Conservation (phyloP, 257 asterid species). For the Solanum peruvianum region DNA sequence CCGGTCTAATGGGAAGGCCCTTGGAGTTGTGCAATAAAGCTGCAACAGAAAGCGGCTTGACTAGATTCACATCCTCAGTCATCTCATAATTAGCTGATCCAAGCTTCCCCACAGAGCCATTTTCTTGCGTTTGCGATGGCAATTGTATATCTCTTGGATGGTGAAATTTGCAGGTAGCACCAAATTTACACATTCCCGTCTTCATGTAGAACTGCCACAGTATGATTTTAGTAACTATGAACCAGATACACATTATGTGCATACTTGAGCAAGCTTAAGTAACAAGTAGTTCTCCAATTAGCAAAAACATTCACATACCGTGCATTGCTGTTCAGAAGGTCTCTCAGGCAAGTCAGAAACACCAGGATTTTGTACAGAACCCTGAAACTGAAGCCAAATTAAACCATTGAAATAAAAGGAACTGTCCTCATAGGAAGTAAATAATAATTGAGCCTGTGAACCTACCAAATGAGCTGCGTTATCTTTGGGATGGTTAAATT, state of each 20-base stretch:
- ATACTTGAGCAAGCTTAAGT: not conserved
- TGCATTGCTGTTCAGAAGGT: slow-evolving; percentile 89
- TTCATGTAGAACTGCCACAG: slow-evolving; percentile 84
- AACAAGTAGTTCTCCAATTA: slow-evolving; percentile 1
- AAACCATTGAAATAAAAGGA: slow-evolving; percentile 5
- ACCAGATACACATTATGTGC: not conserved
- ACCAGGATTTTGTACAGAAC: slow-evolving; percentile 36
- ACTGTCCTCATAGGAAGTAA: not conserved
- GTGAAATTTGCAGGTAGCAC: slow-evolving; percentile 81
- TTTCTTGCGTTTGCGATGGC: slow-evolving; percentile 35
- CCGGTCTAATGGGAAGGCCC: slow-evolving; percentile 94
- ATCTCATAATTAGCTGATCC: slow-evolving; percentile 8
- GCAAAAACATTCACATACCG: slow-evolving; percentile 45
- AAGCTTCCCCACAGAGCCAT: slow-evolving; percentile 19
- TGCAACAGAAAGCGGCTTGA: slow-evolving; percentile 37
- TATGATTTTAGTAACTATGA: slow-evolving; percentile 3
- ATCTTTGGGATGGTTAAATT: slow-evolving; percentile 89
- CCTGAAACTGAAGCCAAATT: slow-evolving; percentile 43
- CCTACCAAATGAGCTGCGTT: slow-evolving; percentile 34
- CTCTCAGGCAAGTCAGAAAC: slow-evolving; percentile 65
- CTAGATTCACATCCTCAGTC: slow-evolving; percentile 34
- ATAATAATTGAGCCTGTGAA: slow-evolving; percentile 1
- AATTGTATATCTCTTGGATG: slow-evolving; percentile 78
- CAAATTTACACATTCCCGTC: slow-evolving; percentile 91
- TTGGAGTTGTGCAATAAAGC: slow-evolving; percentile 69